phyloP scores from a whole-genome alignment of 441 rosid genomes.

The Manihot esculenta region DNA sequence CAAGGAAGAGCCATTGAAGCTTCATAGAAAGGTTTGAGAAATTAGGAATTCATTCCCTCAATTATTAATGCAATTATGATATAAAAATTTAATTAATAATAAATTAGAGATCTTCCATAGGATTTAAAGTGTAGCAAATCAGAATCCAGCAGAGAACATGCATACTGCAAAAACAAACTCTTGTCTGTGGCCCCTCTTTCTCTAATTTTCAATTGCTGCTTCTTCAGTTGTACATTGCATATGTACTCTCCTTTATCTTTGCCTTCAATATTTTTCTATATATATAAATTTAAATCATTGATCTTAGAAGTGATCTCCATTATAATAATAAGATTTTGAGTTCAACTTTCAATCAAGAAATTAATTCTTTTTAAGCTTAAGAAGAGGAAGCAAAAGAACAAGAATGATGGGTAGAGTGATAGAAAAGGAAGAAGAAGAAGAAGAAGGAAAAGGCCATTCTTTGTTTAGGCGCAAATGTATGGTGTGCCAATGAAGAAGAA shows the following conservation, averaged over 20 bases:
- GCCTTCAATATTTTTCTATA: not conserved
- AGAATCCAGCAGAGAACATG: not conserved
- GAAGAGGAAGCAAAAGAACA: too few relatives aligned
- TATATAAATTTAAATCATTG: too few relatives aligned
- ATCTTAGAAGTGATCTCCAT: too few relatives aligned
- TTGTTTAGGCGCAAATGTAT: not conserved
- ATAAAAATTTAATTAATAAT: not conserved
- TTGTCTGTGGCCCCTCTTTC: not conserved
- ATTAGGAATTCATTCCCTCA: slow-evolving; percentile 14
- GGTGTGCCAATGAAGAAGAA: not conserved
- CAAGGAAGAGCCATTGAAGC: slow-evolving; percentile 18
- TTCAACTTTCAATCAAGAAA: too few relatives aligned
- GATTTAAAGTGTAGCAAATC: slow-evolving; percentile 11
- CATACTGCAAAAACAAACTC: not conserved
- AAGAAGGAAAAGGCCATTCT: not conserved
- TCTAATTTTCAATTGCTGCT: not conserved
- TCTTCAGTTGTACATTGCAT: slow-evolving; percentile 24
- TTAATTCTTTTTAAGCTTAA: too few relatives aligned
- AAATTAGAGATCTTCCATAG: not conserved
- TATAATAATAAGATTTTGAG: too few relatives aligned
- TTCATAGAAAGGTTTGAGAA: slow-evolving; percentile 13
- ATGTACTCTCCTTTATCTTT: slow-evolving; percentile 5
- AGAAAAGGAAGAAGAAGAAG: too few relatives aligned
- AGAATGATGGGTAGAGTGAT: too few relatives aligned
- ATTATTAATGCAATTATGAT: slow-evolving; percentile 29